Percentiles rank a stretch among this genome's conserved stretches.
phyloP scores from a whole-genome alignment of 192 early-diverging fungal genomes.

The Podila horticola region DNA sequence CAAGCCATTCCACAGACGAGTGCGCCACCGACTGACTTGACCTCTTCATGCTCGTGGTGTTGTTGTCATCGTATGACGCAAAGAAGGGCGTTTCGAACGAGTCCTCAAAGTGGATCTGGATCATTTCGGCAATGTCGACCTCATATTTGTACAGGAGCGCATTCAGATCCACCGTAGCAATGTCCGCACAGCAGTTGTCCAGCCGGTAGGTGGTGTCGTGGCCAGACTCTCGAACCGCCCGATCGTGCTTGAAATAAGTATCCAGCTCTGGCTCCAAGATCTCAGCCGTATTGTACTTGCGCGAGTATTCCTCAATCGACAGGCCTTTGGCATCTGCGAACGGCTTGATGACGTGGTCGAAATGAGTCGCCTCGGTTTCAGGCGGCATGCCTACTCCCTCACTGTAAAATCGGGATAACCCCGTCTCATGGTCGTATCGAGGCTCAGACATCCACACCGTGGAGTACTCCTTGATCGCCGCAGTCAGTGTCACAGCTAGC shows the following conservation, averaged over 20 bases:
- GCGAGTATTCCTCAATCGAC: constrained; percentile 76
- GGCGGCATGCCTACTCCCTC: constrained; percentile 96
- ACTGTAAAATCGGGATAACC: constrained; percentile 86
- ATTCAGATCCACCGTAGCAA: constrained; percentile 96
- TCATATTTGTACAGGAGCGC: constrained; percentile 96
- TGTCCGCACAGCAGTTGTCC: constrained; percentile 88
- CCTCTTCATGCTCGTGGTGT: constrained; percentile 4
- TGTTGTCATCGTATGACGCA: constrained; percentile 8
- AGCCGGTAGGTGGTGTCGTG: constrained; percentile 97
- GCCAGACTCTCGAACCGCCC: constrained; percentile 96
- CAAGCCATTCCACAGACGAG: constrained; percentile 67
- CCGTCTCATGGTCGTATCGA: constrained; percentile 77
- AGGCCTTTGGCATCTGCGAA: constrained; percentile 78
- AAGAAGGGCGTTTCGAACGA: constrained; percentile 53
- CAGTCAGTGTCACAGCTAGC: constrained; percentile 74
- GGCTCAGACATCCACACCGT: constrained; percentile 92
- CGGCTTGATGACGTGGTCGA: constrained; percentile 87
- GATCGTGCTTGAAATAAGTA: constrained; percentile 96
- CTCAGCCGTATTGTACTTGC: constrained; percentile 72
- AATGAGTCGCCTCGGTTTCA: constrained; percentile 94
- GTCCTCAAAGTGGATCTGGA: constrained; percentile 69
- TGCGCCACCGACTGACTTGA: constrained; percentile 41
- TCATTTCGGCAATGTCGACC: constrained; percentile 83
- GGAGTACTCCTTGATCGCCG: constrained; percentile 92
- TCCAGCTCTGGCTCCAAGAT: constrained; percentile 88